phyloP scores from a whole-genome alignment of 805 yeast genomes.

The Pichia sporocuriosa region DNA sequence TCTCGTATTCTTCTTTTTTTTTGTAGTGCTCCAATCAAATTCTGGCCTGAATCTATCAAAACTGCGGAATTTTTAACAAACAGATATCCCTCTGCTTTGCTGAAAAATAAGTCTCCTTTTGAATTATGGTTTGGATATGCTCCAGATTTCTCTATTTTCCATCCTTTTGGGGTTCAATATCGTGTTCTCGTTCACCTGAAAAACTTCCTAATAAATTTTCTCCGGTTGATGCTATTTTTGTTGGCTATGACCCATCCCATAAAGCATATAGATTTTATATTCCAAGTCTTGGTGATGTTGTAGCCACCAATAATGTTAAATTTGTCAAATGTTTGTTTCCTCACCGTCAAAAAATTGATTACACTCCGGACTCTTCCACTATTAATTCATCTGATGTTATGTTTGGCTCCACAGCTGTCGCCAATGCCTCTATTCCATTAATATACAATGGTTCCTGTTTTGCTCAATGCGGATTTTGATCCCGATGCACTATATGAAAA shows the following conservation, averaged over 20 bases:
- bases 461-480: no score
- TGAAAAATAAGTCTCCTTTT: background rate
- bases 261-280: conserved; percentile 7
- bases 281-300: conserved; percentile 13
- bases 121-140: conserved; percentile 3
- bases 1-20: background rate
- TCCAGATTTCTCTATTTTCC: background rate
- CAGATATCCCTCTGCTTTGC: background rate
- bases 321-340: background rate
- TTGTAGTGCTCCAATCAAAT: background rate
- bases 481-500: no score
- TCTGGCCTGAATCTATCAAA: conserved; percentile 8
- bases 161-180: conserved; percentile 3
- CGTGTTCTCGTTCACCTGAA: conserved; percentile 1
- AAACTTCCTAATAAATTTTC: conserved; percentile 1
- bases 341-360: background rate
- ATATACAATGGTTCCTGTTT: no score
- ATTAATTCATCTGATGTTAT: background rate
- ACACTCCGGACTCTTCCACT: background rate
- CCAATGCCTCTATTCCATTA: no score
- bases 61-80: conserved; percentile 5
- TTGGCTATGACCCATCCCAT: conserved; percentile 5
- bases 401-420: background rate
- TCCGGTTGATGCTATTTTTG: conserved; percentile 5
- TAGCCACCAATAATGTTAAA: conserved; percentile 7